Evolutionary conservation across 495 filamentous ascomycete species (phyloP).

Genomic region (Penicillium atrosanguineum): DNA sequence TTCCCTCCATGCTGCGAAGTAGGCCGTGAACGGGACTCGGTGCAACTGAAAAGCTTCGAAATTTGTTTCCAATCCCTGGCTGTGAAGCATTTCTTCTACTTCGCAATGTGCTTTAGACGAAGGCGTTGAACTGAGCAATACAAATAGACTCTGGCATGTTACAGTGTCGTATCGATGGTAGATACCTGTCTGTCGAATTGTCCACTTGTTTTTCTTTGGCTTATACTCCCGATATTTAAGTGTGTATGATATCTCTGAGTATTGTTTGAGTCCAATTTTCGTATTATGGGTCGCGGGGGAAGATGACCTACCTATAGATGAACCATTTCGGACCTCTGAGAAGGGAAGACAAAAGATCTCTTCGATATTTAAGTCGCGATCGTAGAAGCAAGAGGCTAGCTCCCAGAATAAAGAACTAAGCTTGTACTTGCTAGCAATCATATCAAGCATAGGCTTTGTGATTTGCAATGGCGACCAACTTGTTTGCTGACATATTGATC

Average conservation of each 20-base stretch:
- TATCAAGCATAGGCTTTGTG: constrained; percentile 30
- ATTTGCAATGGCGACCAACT: constrained; percentile 43
- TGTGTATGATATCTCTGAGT: constrained; percentile 38
- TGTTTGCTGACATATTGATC: constrained; percentile 42
- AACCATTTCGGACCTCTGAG: constrained; percentile 16
- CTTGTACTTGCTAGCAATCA: constrained; percentile 18
- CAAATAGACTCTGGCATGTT: constrained; percentile 27
- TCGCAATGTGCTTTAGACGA: constrained; percentile 17
- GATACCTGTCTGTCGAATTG: constrained; percentile 42
- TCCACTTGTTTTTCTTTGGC: constrained; percentile 29
- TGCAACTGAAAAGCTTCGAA: constrained; percentile 31
- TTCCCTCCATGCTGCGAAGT: constrained; percentile 37
- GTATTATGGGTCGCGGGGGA: background rate
- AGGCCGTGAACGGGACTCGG: constrained; percentile 33
- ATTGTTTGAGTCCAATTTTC: too few relatives aligned
- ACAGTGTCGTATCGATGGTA: constrained; percentile 35
- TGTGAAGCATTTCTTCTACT: constrained; percentile 24
- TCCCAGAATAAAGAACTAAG: constrained; percentile 33
- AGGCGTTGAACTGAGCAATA: constrained; percentile 35
- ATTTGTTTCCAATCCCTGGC: background rate
- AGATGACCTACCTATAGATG: constrained; percentile 23
- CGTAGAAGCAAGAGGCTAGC: constrained; percentile 37
- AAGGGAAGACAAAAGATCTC: constrained; percentile 28
- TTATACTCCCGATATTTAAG: constrained; percentile 43
- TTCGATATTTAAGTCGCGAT: constrained; percentile 35